A percentile compares a stretch with the other conserved stretches of the same genome.
These are phyloP conservation scores for Geranium rotundifolium DNA, from an alignment of 345 rosid species.

Conservation along the genomic window DNA sequence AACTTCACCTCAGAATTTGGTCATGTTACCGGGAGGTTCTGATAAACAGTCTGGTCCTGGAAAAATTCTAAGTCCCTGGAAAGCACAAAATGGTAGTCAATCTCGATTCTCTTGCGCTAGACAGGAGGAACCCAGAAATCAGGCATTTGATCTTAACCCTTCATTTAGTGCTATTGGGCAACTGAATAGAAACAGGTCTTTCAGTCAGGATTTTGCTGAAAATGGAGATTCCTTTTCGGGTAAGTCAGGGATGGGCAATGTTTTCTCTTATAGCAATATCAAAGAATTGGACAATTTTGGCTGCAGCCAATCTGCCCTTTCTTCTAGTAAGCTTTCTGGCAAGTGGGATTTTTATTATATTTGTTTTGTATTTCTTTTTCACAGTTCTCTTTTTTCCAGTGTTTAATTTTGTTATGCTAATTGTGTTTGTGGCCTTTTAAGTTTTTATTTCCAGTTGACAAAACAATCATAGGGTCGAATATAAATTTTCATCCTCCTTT, in stretches of 20 bases:
- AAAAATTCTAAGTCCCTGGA: conserved; percentile 32
- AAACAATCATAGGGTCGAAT: too few relatives aligned
- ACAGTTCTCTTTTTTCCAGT: too few relatives aligned
- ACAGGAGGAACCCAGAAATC: conserved; percentile 46
- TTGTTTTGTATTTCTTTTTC: not conserved
- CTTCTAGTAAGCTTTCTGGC: conserved; percentile 55
- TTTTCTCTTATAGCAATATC: conserved; percentile 33
- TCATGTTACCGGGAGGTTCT: conserved; percentile 43
- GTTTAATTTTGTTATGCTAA: too few relatives aligned
- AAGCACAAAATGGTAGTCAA: conserved; percentile 46
- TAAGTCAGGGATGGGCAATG: conserved; percentile 34
- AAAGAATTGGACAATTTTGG: conserved; percentile 36
- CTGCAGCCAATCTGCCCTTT: conserved; percentile 21
- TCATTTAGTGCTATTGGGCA: conserved; percentile 29
- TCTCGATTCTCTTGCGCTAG: conserved; percentile 87
- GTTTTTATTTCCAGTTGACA: too few relatives aligned
- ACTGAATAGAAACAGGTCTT: conserved; percentile 24
- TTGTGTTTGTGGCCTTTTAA: too few relatives aligned
- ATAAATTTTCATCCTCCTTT: not conserved
- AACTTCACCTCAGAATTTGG: conserved; percentile 56
- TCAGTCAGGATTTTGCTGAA: conserved; percentile 30
- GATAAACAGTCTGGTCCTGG: conserved; percentile 36
- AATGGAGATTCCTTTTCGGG: conserved; percentile 29
- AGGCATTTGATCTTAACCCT: conserved; percentile 23
- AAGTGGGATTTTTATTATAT: conserved; percentile 15